phyloP scores from a whole-genome alignment of 2,329 filamentous ascomycete genomes.

The Hypoxylon sp. region DNA sequence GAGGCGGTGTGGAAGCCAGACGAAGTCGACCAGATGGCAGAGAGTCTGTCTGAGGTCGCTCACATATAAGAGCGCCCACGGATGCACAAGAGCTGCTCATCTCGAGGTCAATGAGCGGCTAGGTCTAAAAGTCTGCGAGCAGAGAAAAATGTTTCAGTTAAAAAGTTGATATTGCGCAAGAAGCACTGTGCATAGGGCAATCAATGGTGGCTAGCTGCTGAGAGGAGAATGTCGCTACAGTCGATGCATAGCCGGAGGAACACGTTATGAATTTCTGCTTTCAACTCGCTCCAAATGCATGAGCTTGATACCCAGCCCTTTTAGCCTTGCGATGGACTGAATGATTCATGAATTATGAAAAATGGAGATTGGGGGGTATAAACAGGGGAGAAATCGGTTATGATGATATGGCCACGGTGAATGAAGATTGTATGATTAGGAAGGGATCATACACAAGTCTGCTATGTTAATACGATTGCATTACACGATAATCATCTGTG shows the following conservation, averaged over 20 bases:
- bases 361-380: constrained; percentile 1
- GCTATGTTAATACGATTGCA: constrained; percentile 32
- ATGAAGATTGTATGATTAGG: constrained; percentile 35
- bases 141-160: constrained; percentile 3
- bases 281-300: constrained; percentile 14
- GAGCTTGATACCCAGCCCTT: constrained; percentile 35
- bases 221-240: constrained; percentile 25
- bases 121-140: constrained; percentile 24
- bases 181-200: constrained; percentile 31
- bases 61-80: constrained; percentile 5
- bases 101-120: constrained; percentile 11
- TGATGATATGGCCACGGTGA: constrained; percentile 14
- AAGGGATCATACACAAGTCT: constrained; percentile 33
- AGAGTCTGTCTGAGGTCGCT: constrained; percentile 5
- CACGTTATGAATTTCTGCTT: constrained; percentile 25
- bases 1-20: constrained; percentile 64
- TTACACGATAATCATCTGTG: constrained; percentile 1
- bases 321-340: constrained; percentile 8
- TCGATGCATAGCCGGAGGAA: constrained; percentile 42
- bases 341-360: constrained; percentile 25
- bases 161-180: constrained; percentile 15
- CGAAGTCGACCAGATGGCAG: background rate
- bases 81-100: constrained; percentile 4
- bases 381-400: constrained; percentile 23
- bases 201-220: constrained; percentile 18